These are phyloP conservation scores for Talaromyces sp. DNA, from an alignment of 2,329 filamentous ascomycete genomes.

Conservation along the genomic window DNA sequence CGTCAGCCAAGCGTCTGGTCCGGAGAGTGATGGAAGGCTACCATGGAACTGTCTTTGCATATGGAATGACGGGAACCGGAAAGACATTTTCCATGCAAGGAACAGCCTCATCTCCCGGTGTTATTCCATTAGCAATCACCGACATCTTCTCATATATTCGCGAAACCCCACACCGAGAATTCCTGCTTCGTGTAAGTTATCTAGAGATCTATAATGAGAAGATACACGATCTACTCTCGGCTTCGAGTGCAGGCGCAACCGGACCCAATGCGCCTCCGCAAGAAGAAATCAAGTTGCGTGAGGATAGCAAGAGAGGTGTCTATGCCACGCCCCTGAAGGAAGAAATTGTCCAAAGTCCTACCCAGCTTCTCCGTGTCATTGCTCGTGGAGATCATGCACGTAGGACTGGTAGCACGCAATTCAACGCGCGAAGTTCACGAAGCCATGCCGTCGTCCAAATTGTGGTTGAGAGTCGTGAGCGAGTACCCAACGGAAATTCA, in stretches of 20 bases:
- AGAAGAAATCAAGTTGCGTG: conserved; percentile 94
- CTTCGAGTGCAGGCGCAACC: conserved; percentile 54
- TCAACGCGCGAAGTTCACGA: conserved; percentile 92
- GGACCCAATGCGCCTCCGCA: conserved; percentile 55
- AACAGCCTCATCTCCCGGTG: conserved; percentile 88
- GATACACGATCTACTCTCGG: conserved; percentile 87
- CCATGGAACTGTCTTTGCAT: conserved; percentile 95
- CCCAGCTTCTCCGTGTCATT: conserved; percentile 89
- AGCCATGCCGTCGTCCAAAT: conserved; percentile 99
- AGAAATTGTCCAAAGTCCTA: conserved; percentile 97
- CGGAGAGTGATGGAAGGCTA: conserved; percentile 98
- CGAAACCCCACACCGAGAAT: conserved; percentile 91
- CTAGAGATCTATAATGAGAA: conserved; percentile 98
- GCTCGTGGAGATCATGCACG: conserved; percentile 87
- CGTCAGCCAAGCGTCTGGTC: conserved; percentile 86
- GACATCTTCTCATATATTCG: conserved; percentile 99
- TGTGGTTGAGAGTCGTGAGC: conserved; percentile 92
- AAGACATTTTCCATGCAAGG: conserved; percentile 99
- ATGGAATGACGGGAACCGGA: conserved; percentile 97
- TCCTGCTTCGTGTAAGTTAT: conserved; percentile 92
- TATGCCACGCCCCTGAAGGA: conserved; percentile 96
- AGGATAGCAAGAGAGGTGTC: conserved; percentile 92
- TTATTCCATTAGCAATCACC: conserved; percentile 94
- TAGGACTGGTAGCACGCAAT: conserved; percentile 89
- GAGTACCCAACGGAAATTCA: conserved; percentile 55